Percentiles rank a stretch among this genome's conserved stretches.
phyloP scores from a whole-genome alignment of 169 alveolate species.

The Amoebophrya sp. region DNA sequence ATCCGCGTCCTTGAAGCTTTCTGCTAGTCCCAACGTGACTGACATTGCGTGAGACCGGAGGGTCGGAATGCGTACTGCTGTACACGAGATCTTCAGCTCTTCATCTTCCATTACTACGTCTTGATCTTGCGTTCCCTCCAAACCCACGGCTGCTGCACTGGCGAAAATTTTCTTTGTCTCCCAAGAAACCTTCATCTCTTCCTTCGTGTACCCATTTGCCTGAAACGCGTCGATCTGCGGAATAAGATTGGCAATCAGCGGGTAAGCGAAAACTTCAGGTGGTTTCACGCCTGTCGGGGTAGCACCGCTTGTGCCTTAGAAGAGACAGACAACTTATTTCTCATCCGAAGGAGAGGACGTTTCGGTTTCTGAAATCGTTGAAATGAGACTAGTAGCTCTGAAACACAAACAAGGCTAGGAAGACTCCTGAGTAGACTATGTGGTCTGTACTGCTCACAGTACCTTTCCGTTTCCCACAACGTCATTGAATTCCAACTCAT shows the following conservation, averaged over 20 bases:
- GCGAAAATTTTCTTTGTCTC: slow-evolving; percentile 50
- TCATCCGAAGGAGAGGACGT: too few relatives aligned
- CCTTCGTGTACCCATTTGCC: slow-evolving; percentile 50
- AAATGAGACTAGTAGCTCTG: too few relatives aligned
- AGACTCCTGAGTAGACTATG: too few relatives aligned
- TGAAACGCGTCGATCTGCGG: slow-evolving; percentile 46
- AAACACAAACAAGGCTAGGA: too few relatives aligned
- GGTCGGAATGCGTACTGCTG: slow-evolving; percentile 50
- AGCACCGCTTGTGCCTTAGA: too few relatives aligned
- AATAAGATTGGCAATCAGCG: slow-evolving; percentile 32
- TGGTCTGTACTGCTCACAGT: too few relatives aligned
- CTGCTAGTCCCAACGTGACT: slow-evolving; percentile 44
- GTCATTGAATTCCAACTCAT: not conserved
- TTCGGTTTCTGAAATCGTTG: too few relatives aligned
- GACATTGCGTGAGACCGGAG: slow-evolving; percentile 49
- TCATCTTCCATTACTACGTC: not conserved
- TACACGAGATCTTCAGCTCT: slow-evolving; percentile 36
- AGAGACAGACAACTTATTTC: too few relatives aligned
- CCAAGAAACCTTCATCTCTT: slow-evolving; percentile 54
- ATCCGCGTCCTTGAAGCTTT: not conserved
- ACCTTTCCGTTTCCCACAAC: too few relatives aligned
- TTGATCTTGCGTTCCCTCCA: not conserved
- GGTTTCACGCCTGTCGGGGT: too few relatives aligned
- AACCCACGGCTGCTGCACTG: not conserved
- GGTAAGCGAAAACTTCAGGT: slow-evolving; percentile 31